Evolutionary conservation across 371 early-diverging fungal genomes (phyloP).

Genomic region (Dichotomocladium elegans): DNA sequence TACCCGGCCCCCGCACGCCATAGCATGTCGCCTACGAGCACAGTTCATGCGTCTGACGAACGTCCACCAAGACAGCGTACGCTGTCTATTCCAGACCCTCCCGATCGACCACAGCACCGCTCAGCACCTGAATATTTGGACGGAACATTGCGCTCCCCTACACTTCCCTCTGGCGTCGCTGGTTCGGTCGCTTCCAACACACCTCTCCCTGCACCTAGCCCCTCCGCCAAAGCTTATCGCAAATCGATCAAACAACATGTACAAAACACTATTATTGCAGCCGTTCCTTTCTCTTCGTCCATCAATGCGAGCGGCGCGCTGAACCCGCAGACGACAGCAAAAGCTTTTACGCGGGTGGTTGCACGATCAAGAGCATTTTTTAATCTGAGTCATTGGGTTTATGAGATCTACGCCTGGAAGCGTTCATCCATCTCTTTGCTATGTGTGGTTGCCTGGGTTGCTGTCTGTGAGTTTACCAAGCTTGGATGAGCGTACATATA

Average conservation of each 20-base stretch:
- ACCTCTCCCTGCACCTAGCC: not conserved
- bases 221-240: conserved; percentile 18
- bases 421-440: conserved; percentile 8
- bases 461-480: conserved; percentile 10
- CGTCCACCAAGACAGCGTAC: conserved; percentile 2
- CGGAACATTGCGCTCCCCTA: conserved; percentile 22
- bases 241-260: conserved; percentile 24
- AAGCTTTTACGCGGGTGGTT: conserved; percentile 36
- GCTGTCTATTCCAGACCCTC: not conserved
- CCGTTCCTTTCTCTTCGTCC: not conserved
- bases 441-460: conserved; percentile 5
- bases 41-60: not conserved
- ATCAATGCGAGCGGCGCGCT: conserved; percentile 2
- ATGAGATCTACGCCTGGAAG: conserved; percentile 36
- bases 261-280: conserved; percentile 16
- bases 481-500: too few species aligned
- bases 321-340: conserved; percentile 38
- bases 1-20: conserved; percentile 8
- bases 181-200: not conserved
- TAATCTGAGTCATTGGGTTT: conserved; percentile 11
- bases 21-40: not conserved
- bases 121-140: not conserved
- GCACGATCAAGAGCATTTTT: conserved; percentile 36
- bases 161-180: conserved; percentile 14
- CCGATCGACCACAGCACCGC: not conserved